Conservation (phyloP, 306 rosid species). For the Trifolium subterraneum region DNA sequence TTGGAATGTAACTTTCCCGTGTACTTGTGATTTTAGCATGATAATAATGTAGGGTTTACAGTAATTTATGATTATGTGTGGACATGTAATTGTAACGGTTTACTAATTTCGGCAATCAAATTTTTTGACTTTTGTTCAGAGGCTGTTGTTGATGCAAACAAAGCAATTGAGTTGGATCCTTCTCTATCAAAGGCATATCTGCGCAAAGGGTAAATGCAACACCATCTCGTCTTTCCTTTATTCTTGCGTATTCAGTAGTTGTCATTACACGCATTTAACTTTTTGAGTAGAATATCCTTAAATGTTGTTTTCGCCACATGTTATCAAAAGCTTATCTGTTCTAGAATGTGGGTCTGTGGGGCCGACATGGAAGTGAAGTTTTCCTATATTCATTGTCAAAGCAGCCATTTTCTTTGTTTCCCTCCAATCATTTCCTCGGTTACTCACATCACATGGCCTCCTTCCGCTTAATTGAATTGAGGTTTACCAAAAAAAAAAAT, state of each 20-base stretch:
- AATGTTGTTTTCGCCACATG: neutral
- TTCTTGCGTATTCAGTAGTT: neutral
- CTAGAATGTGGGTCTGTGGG: neutral
- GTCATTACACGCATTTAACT: neutral
- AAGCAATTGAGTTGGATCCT: constrained; percentile 76
- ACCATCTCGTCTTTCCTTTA: neutral
- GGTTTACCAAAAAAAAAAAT: no score
- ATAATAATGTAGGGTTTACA: neutral
- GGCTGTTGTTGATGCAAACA: constrained; percentile 86
- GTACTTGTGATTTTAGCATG: neutral
- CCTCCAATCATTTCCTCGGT: no score
- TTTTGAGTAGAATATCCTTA: neutral
- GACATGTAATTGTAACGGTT: constrained; percentile 25
- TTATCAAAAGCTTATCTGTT: neutral
- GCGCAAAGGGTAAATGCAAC: constrained; percentile 76
- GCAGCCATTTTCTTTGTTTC: no score
- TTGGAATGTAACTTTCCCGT: neutral
- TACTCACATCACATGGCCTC: no score
- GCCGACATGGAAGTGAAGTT: no score
- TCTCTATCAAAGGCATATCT: constrained; percentile 69
- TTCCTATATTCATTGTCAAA: no score
- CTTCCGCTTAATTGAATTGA: no score
- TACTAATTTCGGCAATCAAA: constrained; percentile 5
- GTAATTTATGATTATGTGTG: neutral
- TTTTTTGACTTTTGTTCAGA: constrained; percentile 53